Conservation (phyloP, 2,329 filamentous ascomycete species). For the Thelonectria discophora region DNA sequence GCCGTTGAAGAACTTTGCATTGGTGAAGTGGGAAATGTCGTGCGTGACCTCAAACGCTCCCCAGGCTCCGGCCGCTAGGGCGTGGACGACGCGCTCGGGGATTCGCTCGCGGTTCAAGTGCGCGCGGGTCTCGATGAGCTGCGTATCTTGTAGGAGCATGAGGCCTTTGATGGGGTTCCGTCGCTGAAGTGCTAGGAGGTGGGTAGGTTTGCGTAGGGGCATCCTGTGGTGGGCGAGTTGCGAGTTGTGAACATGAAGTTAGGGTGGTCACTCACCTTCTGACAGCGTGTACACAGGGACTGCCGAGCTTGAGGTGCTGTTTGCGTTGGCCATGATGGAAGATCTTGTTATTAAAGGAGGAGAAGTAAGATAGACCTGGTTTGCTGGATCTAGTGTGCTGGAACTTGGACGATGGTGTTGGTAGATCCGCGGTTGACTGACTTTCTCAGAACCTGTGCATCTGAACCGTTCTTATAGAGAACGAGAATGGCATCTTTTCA, state of each 20-base stretch:
- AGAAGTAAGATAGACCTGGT: neutral
- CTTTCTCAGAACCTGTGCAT: neutral
- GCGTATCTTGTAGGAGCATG: constrained; percentile 68
- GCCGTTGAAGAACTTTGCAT: constrained; percentile 61
- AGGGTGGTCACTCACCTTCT: neutral
- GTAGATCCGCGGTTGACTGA: neutral
- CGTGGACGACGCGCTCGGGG: constrained; percentile 42
- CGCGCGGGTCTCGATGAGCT: constrained; percentile 65
- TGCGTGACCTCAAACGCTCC: constrained; percentile 68
- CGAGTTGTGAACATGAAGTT: too few relatives aligned
- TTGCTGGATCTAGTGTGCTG: too few relatives aligned
- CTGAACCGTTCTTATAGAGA: neutral
- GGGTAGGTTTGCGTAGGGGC: constrained; percentile 4
- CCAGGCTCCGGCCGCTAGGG: constrained; percentile 53
- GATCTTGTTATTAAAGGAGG: neutral
- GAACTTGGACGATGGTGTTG: neutral
- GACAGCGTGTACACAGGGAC: constrained; percentile 1
- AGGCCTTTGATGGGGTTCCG: constrained; percentile 18
- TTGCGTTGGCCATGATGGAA: neutral
- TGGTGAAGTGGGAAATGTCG: constrained; percentile 64
- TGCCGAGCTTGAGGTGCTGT: neutral
- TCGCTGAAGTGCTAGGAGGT: constrained; percentile 4
- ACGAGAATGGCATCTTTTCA: neutral
- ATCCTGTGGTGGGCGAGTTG: neutral
- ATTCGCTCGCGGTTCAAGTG: constrained; percentile 51